Percentiles rank a stretch among this genome's conserved stretches.
Conservation (phyloP, 495 filamentous ascomycete species). For the Aspergillus mulundensis region DNA sequence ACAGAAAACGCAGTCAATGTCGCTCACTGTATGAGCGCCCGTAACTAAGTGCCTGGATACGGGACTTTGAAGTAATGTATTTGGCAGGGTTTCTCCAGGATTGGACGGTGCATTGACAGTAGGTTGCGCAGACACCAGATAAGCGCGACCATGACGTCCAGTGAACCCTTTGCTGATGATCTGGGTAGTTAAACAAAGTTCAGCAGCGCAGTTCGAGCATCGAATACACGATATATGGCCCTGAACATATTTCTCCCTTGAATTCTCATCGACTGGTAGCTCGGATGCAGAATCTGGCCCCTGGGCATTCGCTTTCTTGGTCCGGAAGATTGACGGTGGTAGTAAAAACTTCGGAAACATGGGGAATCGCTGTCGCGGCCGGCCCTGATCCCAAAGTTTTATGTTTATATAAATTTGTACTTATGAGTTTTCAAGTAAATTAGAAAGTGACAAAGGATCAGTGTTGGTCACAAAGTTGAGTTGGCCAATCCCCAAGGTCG, state of each 20-base stretch:
- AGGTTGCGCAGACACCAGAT: slow-evolving; percentile 61
- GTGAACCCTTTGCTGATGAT: slow-evolving; percentile 91
- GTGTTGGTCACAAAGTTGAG: too few species aligned
- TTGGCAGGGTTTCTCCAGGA: slow-evolving; percentile 38
- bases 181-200: slow-evolving; percentile 71
- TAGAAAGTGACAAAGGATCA: too few species aligned
- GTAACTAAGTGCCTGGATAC: slow-evolving; percentile 76
- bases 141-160: slow-evolving; percentile 89
- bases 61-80: slow-evolving; percentile 56
- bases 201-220: slow-evolving; percentile 67
- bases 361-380: slow-evolving; percentile 2
- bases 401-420: too few species aligned
- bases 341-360: slow-evolving; percentile 50
- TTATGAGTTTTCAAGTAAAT: too few species aligned
- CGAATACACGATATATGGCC: slow-evolving; percentile 59
- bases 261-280: slow-evolving; percentile 6
- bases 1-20: slow-evolving; percentile 58
- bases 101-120: slow-evolving; percentile 30
- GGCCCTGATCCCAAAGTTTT: too few species aligned
- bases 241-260: slow-evolving; percentile 38
- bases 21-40: slow-evolving; percentile 62
- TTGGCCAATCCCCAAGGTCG: too few species aligned
- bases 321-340: slow-evolving; percentile 47
- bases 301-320: slow-evolving; percentile 21
- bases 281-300: slow-evolving; percentile 22